These are phyloP conservation scores for Aspergillus fijiensis DNA, from an alignment of 2,329 filamentous ascomycete species.

Conservation along the genomic window DNA sequence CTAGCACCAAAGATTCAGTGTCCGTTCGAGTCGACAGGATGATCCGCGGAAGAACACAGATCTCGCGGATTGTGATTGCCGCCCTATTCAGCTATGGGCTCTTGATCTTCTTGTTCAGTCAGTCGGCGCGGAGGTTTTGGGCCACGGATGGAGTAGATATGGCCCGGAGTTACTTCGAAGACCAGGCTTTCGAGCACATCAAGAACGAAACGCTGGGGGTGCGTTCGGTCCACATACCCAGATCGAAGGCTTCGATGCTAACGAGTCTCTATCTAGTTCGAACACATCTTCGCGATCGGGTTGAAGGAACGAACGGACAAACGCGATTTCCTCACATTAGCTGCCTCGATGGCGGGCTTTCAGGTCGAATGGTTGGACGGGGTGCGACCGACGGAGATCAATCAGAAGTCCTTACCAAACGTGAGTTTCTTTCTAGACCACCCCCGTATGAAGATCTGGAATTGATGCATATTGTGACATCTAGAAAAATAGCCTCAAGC, in stretches of 20 bases:
- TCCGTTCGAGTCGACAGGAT: background rate
- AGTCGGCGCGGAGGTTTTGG: background rate
- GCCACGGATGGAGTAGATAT: conserved; percentile 1
- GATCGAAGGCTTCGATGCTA: background rate
- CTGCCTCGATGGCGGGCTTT: conserved; percentile 44
- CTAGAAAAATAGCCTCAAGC: background rate
- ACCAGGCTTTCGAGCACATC: conserved; percentile 22
- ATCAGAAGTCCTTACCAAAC: conserved; percentile 46
- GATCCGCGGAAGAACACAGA: background rate
- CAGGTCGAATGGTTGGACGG: conserved; percentile 48
- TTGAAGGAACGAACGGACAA: conserved; percentile 52
- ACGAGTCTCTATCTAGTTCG: conserved; percentile 32
- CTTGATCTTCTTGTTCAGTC: background rate
- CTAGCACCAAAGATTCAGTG: background rate
- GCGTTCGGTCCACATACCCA: background rate
- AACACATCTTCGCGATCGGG: conserved; percentile 50
- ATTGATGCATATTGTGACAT: background rate
- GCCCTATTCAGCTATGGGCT: background rate
- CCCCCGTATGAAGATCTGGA: background rate
- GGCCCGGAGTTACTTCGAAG: conserved; percentile 15
- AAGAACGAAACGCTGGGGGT: conserved; percentile 31
- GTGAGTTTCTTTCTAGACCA: conserved; percentile 9
- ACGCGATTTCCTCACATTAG: conserved; percentile 49
- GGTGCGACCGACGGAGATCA: conserved; percentile 41
- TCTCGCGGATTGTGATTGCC: no score